Conservation (phyloP, 306 rosid species). For the Lathyrus tuberosus region DNA sequence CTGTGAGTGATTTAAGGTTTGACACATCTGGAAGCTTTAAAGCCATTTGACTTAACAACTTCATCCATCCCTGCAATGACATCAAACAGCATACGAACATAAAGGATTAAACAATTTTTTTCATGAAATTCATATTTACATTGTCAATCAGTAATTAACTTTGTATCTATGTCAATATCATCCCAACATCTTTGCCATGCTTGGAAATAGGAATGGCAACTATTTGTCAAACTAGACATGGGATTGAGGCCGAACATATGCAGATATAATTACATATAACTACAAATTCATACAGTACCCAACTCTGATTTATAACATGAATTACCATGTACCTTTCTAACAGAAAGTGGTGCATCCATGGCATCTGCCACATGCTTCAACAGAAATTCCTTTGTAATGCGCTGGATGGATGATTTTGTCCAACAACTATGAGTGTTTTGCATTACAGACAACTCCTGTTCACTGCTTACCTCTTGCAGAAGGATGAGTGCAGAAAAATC, state of each 20-base stretch:
- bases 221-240: neutral
- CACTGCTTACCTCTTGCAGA: constrained; percentile 43
- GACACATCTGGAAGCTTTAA: constrained; percentile 72
- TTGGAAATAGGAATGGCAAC: too few species aligned
- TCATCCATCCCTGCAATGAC: constrained; percentile 81
- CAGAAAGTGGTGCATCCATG: constrained; percentile 68
- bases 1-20: constrained; percentile 61
- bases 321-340: constrained; percentile 60
- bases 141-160: too few species aligned
- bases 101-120: neutral
- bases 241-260: neutral
- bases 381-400: constrained; percentile 57
- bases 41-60: constrained; percentile 79
- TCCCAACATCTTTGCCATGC: too few species aligned
- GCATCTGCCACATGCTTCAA: constrained; percentile 82
- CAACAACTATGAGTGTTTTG: constrained; percentile 49
- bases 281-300: constrained; percentile 2
- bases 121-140: too few species aligned
- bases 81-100: constrained; percentile 36
- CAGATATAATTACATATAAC: neutral
- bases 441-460: constrained; percentile 46
- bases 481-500: constrained; percentile 67
- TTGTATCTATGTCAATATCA: too few species aligned
- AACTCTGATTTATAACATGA: constrained; percentile 16
- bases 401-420: constrained; percentile 68